Percentiles rank a stretch among this genome's conserved stretches.
phyloP scores from a whole-genome alignment of 2,329 filamentous ascomycete species.

The Aureobasidium uvarum region DNA sequence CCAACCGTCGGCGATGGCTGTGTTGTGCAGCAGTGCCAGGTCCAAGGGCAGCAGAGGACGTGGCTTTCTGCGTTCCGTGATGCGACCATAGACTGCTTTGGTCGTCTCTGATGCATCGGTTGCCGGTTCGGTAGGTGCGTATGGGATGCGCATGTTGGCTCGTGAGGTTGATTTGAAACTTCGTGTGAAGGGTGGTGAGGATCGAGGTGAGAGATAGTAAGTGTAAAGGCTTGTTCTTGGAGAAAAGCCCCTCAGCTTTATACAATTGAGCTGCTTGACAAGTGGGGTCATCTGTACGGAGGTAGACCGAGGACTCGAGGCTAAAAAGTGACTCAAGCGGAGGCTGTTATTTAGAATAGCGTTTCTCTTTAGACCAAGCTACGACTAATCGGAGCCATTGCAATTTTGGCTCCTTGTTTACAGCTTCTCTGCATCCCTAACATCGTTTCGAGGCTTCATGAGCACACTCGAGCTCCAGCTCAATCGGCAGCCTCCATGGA shows the following conservation, averaged over 20 bases:
- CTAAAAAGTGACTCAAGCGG: background rate
- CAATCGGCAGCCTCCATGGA: background rate
- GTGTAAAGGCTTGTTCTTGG: background rate
- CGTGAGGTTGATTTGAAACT: constrained; percentile 18
- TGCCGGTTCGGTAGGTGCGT: constrained; percentile 56
- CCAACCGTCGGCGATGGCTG: constrained; percentile 72
- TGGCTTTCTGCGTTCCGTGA: constrained; percentile 63
- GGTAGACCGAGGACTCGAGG: background rate
- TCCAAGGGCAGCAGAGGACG: constrained; percentile 73
- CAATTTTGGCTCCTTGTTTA: background rate
- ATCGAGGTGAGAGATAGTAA: background rate
- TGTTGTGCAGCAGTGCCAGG: constrained; percentile 70
- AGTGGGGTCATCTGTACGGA: constrained; percentile 9
- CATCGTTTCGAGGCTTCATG: background rate
- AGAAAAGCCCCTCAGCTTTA: constrained; percentile 4
- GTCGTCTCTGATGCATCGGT: constrained; percentile 51
- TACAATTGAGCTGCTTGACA: background rate
- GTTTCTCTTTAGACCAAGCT: background rate
- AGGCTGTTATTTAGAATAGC: background rate
- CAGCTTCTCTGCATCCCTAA: background rate
- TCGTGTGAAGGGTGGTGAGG: background rate
- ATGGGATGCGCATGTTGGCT: constrained; percentile 63
- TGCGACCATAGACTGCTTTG: constrained; percentile 58
- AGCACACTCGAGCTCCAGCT: background rate
- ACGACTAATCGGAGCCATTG: background rate